These are phyloP conservation scores for Phytophthora macrochlamydospora DNA, from an alignment of 352 stramenopile species.

Conservation along the genomic window DNA sequence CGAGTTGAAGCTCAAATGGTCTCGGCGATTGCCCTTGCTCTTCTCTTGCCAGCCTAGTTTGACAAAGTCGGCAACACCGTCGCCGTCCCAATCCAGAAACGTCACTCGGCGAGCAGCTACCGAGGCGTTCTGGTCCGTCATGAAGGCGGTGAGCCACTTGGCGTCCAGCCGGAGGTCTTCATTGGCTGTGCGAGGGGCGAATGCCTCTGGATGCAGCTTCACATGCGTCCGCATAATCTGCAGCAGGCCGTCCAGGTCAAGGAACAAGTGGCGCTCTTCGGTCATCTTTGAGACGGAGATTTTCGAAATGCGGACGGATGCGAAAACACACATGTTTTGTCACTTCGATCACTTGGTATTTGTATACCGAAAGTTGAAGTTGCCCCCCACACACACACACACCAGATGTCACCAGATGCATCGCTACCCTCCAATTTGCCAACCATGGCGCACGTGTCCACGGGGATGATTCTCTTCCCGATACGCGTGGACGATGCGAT, in stretches of 20 bases:
- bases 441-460: too few relatives aligned
- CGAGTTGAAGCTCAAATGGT: constrained; percentile 1
- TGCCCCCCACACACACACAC: too few relatives aligned
- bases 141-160: constrained; percentile 1
- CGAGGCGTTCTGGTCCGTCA: neutral
- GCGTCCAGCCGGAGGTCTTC: constrained; percentile 1
- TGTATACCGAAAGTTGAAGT: too few relatives aligned
- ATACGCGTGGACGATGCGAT: too few relatives aligned
- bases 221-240: neutral
- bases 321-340: too few relatives aligned
- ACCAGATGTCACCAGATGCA: too few relatives aligned
- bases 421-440: too few relatives aligned
- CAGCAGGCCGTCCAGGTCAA: constrained; percentile 2
- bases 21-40: neutral
- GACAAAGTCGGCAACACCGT: neutral
- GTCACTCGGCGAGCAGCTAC: neutral
- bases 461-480: too few relatives aligned
- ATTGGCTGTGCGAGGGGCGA: too few relatives aligned
- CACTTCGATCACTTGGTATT: too few relatives aligned
- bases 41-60: constrained; percentile 1
- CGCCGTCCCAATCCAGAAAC: neutral
- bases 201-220: neutral
- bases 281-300: neutral
- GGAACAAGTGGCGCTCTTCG: constrained; percentile 1
- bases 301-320: neutral